These are phyloP conservation scores for Bathelium albidoporum DNA, from an alignment of 495 filamentous ascomycete genomes.

Conservation along the genomic window DNA sequence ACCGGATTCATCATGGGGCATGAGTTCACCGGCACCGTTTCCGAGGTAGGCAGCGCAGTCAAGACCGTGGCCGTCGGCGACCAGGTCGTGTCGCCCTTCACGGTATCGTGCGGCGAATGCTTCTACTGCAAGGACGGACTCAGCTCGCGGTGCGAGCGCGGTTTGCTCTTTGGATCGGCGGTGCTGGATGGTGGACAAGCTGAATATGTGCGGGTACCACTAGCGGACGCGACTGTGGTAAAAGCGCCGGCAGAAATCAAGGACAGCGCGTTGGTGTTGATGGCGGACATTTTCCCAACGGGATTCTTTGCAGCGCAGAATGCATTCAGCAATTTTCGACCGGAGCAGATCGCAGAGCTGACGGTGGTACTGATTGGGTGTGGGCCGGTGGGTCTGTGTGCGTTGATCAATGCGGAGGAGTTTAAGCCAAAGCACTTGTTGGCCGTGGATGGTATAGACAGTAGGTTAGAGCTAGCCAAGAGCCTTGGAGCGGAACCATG, in stretches of 20 bases:
- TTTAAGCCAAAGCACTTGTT: slow-evolving; percentile 72
- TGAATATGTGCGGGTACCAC: slow-evolving; percentile 77
- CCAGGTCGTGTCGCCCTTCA: slow-evolving; percentile 46
- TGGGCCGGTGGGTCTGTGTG: slow-evolving; percentile 67
- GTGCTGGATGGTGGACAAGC: slow-evolving; percentile 80
- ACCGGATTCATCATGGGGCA: slow-evolving; percentile 67
- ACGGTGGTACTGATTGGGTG: slow-evolving; percentile 80
- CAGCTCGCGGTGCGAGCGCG: slow-evolving; percentile 74
- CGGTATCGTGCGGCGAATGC: slow-evolving; percentile 53
- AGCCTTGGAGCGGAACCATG: slow-evolving; percentile 75
- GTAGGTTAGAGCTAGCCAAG: slow-evolving; percentile 65
- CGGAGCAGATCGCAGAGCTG: slow-evolving; percentile 53
- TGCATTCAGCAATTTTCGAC: slow-evolving; percentile 58
- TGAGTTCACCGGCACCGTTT: slow-evolving; percentile 72
- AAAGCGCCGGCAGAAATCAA: slow-evolving; percentile 65
- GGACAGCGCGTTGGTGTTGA: slow-evolving; percentile 72
- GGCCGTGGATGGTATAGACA: slow-evolving; percentile 74
- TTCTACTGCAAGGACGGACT: slow-evolving; percentile 82
- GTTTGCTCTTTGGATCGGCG: slow-evolving; percentile 62
- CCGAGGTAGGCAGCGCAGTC: slow-evolving; percentile 56
- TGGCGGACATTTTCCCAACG: slow-evolving; percentile 79
- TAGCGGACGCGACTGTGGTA: slow-evolving; percentile 73
- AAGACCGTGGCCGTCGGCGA: slow-evolving; percentile 65
- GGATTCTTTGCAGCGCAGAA: slow-evolving; percentile 85
- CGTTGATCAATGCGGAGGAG: slow-evolving; percentile 71